These are phyloP conservation scores for Phytophthora pluvialis DNA, from an alignment of 352 stramenopile genomes.

Conservation along the genomic window DNA sequence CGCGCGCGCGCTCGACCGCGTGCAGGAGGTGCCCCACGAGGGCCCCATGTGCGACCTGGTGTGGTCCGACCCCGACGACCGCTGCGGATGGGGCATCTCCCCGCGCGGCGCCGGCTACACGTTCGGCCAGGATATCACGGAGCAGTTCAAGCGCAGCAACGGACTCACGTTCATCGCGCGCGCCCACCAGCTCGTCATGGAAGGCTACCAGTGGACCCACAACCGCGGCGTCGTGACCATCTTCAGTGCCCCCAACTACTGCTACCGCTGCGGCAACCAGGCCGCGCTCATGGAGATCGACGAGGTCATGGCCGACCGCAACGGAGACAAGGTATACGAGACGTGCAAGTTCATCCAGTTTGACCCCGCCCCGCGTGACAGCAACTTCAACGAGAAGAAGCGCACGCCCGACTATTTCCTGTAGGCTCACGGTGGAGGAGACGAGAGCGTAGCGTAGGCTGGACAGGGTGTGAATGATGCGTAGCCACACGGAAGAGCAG, in stretches of 20 bases:
- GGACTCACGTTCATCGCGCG: constrained; percentile 88
- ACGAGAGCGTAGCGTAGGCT: constrained; percentile 5
- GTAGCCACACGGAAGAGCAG: constrained; percentile 8
- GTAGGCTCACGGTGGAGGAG: constrained; percentile 42
- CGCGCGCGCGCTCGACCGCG: constrained; percentile 79
- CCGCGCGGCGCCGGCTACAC: constrained; percentile 87
- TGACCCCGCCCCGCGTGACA: constrained; percentile 89
- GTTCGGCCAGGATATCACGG: constrained; percentile 89
- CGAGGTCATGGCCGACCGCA: constrained; percentile 89
- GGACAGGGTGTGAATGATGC: constrained; percentile 8
- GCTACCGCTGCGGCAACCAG: constrained; percentile 96
- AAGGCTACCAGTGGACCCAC: constrained; percentile 94
- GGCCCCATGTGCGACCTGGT: constrained; percentile 90
- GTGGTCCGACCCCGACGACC: constrained; percentile 90
- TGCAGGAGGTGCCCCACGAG: constrained; percentile 89
- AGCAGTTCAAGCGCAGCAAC: constrained; percentile 92
- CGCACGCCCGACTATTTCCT: constrained; percentile 93
- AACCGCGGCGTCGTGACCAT: constrained; percentile 93
- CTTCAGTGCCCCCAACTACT: constrained; percentile 95
- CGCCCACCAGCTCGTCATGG: constrained; percentile 93
- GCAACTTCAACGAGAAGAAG: constrained; percentile 93
- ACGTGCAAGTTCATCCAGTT: constrained; percentile 95
- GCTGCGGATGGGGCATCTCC: constrained; percentile 88
- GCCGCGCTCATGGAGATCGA: constrained; percentile 96
- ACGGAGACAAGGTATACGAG: constrained; percentile 90